phyloP scores from a whole-genome alignment of 805 yeast species.

The Wickerhamiella alocasiicola region DNA sequence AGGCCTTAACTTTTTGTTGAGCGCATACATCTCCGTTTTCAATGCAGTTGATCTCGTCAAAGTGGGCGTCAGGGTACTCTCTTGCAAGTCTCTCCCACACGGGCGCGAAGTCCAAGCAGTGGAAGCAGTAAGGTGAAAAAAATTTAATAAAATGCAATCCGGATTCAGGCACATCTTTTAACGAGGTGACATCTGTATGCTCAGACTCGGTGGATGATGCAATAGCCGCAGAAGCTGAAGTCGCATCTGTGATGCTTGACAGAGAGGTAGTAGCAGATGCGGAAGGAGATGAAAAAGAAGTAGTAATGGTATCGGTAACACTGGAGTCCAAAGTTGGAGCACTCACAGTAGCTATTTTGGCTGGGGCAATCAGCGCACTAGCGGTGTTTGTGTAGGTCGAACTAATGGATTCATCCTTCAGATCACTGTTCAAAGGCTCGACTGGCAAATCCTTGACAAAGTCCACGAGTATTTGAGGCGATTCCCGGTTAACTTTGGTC shows the following conservation, averaged over 20 bases:
- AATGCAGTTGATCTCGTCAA: constrained; percentile 65
- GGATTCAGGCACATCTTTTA: background rate
- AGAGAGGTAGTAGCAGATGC: background rate
- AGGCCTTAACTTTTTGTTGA: constrained; percentile 5
- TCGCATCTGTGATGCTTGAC: background rate
- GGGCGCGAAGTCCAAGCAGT: constrained; percentile 72
- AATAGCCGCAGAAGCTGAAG: background rate
- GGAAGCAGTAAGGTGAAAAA: constrained; percentile 79
- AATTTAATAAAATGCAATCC: constrained; percentile 73
- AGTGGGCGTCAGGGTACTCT: constrained; percentile 3
- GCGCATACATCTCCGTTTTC: constrained; percentile 61
- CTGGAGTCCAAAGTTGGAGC: background rate
- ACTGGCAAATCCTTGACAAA: constrained; percentile 13
- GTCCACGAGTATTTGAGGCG: constrained; percentile 12
- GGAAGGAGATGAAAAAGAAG: background rate
- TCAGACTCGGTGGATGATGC: background rate
- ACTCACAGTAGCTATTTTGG: background rate
- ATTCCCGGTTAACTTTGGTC: constrained; percentile 14
- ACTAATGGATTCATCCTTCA: background rate
- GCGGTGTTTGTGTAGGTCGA: background rate
- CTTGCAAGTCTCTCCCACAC: constrained; percentile 26
- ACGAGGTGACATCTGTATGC: constrained; percentile 13
- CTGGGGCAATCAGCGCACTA: background rate
- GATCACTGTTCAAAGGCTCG: background rate
- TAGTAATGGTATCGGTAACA: background rate